Conservation (phyloP, 1,284 basidiomycete genomes). For the Microbotryum scabiosae region DNA sequence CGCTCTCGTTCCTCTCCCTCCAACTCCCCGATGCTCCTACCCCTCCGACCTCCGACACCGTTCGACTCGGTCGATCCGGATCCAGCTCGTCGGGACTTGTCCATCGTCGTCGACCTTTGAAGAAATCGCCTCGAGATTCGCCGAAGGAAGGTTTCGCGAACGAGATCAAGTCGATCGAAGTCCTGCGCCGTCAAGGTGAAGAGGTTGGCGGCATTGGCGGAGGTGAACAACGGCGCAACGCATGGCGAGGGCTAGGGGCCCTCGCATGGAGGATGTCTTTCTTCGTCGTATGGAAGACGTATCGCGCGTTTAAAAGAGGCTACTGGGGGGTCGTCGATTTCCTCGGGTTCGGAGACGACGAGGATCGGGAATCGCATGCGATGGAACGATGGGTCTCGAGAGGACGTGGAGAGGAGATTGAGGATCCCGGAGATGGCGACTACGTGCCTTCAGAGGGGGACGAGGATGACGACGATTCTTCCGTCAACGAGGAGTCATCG, state of each 20-base stretch:
- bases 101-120: background rate
- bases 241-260: background rate
- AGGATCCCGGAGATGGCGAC: constrained; percentile 8
- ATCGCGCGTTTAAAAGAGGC: background rate
- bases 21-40: background rate
- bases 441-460: background rate
- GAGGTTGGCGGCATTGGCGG: background rate
- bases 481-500: background rate
- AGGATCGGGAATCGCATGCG: too few species aligned
- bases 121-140: background rate
- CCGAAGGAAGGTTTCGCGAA: background rate
- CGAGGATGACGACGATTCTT: background rate
- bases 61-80: background rate
- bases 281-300: background rate
- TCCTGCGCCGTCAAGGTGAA: background rate
- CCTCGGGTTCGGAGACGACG: too few species aligned
- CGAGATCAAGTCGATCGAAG: background rate
- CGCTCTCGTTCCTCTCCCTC: constrained; percentile 11
- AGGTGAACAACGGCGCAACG: background rate
- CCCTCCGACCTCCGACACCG: background rate
- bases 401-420: background rate
- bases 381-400: background rate
- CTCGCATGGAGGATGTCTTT: background rate
- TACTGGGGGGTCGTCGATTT: too few species aligned
- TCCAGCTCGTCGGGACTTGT: background rate